Evolutionary conservation across 495 filamentous ascomycete species (phyloP), one percentile per base, ranked within the genome.

Genomic region (Choiromyces venosus): DNA sequence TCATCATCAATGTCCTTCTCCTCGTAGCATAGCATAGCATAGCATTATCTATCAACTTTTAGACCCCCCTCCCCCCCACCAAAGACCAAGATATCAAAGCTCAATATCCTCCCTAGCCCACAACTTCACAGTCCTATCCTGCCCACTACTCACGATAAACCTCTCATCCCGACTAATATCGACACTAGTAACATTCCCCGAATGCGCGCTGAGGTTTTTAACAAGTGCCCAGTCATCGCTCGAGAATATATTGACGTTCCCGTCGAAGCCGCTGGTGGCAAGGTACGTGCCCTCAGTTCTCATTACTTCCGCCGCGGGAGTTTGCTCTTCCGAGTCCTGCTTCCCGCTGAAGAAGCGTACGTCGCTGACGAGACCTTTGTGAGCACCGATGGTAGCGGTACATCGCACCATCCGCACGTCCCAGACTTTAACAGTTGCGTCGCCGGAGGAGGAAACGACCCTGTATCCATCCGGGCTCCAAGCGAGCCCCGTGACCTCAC

Each of bases 391-490:
- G 0, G 90, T 90, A 14, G 91, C 94, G 0, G 87, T 89, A 73
- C 90, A 89, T 76, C 90, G 88, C 66, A 97, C 93, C 81, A 93
- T 93, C 3, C 95, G 89, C 66, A 98, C 85, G 81, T 99, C 95
- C 95, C 95, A 99, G 84, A 94, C 96, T 82, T 97, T 98, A 71
- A 95, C 90, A 88, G 94, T 97, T 7, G 94, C 95, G 80, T 99
- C 95, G 1, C 89, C 93, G n/a, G 92, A 93, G 2, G 93, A 93
- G 9, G 92, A 91, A 8, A 97, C 85, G 21, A 97, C 89, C 10
- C 95, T 89, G 81, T 96, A 90, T 1, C 93, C 93, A 79, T 99
- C 96, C 0, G 89, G 86, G 67, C 91, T 90, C 95, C 95, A 99
- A 81, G 97, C 94, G 21, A 97, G 83, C 1, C 89, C 93, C 74